phyloP scores from a whole-genome alignment of 2,329 filamentous ascomycete genomes.

The Colletotrichum agaves region DNA sequence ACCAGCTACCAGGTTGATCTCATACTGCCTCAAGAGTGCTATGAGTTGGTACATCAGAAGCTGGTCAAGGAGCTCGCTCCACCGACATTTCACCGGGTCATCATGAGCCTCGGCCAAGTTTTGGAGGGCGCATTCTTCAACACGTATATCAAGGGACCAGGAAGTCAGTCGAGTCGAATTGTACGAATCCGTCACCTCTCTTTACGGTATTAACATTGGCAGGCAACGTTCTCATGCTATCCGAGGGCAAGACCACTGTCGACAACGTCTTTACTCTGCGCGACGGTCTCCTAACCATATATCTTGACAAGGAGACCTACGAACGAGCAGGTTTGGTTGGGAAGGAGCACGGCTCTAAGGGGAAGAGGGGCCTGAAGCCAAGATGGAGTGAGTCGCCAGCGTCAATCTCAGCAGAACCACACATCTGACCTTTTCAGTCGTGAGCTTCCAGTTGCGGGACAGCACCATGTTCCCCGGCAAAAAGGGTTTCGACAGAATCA shows the following conservation, averaged over 20 bases:
- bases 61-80: conserved; percentile 52
- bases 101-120: conserved; percentile 77
- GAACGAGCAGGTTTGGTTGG: conserved; percentile 85
- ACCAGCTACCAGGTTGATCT: conserved; percentile 67
- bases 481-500: conserved; percentile 81
- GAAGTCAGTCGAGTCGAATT: conserved; percentile 46
- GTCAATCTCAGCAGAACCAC: neutral
- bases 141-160: conserved; percentile 82
- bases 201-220: neutral
- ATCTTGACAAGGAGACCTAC: conserved; percentile 83
- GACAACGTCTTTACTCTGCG: conserved; percentile 79
- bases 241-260: conserved; percentile 75
- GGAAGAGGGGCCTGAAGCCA: conserved; percentile 69
- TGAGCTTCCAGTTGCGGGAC: conserved; percentile 79
- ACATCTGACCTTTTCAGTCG: conserved; percentile 62
- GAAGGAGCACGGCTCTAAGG: conserved; percentile 69
- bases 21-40: conserved; percentile 74
- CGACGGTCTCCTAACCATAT: conserved; percentile 78
- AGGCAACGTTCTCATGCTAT: conserved; percentile 88
- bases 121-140: conserved; percentile 82
- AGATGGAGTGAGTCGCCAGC: conserved; percentile 72
- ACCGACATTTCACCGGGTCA: conserved; percentile 72
- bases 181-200: no score
- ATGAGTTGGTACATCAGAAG: conserved; percentile 63
- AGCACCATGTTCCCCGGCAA: conserved; percentile 85